phyloP scores from a whole-genome alignment of 2,329 filamentous ascomycete species.

The Ophiocordyceps camponoti-leonardi region DNA sequence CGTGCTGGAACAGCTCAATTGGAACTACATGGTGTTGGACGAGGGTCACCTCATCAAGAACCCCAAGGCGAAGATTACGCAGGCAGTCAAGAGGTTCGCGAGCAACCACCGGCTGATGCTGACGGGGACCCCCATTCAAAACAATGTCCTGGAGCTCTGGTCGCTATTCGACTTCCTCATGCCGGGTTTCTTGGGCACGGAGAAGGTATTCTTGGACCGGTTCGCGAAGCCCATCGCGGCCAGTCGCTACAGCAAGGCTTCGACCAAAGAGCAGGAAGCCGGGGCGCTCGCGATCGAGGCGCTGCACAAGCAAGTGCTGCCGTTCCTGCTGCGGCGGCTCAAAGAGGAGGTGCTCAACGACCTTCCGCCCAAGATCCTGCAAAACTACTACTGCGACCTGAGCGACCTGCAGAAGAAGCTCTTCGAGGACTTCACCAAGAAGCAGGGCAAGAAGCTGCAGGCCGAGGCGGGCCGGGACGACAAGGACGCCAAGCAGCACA shows the following conservation, averaged over 20 bases:
- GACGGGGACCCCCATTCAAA: constrained; percentile 93
- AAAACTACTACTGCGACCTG: constrained; percentile 98
- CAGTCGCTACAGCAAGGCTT: constrained; percentile 89
- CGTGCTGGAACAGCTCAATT: constrained; percentile 62
- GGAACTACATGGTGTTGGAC: constrained; percentile 96
- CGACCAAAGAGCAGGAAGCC: constrained; percentile 94
- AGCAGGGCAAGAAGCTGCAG: constrained; percentile 74
- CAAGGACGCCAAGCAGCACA: constrained; percentile 91
- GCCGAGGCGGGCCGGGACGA: constrained; percentile 72
- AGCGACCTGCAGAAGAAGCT: constrained; percentile 88
- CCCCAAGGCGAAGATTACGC: constrained; percentile 86
- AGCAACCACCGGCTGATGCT: constrained; percentile 94
- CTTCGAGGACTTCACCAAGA: constrained; percentile 92
- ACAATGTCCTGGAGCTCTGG: constrained; percentile 94
- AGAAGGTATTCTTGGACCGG: constrained; percentile 86
- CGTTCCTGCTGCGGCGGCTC: constrained; percentile 85
- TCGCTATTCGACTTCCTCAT: constrained; percentile 97
- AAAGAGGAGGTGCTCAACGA: constrained; percentile 97
- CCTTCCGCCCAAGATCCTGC: constrained; percentile 90
- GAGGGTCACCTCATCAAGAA: constrained; percentile 99
- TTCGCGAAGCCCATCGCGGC: constrained; percentile 93
- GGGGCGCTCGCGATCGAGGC: constrained; percentile 93
- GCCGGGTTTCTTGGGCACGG: constrained; percentile 91
- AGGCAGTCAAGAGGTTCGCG: constrained; percentile 74
- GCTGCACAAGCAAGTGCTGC: constrained; percentile 94